Evolutionary conservation across 2,329 filamentous ascomycete genomes (phyloP).

Genomic region (Seiridium unicorne): DNA sequence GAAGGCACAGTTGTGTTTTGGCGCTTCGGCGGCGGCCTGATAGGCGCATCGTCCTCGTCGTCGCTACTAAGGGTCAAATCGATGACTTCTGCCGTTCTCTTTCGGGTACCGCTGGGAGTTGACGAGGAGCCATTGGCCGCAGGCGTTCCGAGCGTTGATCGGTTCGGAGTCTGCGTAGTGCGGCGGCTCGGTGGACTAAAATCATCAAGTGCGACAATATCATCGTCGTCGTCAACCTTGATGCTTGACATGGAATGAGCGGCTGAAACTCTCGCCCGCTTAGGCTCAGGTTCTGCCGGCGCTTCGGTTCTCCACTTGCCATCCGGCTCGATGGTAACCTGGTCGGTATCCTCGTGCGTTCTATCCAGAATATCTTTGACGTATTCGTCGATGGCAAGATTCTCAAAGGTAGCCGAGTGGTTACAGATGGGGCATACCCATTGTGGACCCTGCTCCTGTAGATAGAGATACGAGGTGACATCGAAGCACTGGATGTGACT

Average conservation of each 20-base stretch:
- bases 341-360: slow-evolving; percentile 70
- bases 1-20: slow-evolving; percentile 21
- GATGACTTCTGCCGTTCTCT: slow-evolving; percentile 45
- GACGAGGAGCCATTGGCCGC: slow-evolving; percentile 3
- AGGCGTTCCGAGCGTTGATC: slow-evolving; percentile 20
- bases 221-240: slow-evolving; percentile 44
- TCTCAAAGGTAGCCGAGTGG: slow-evolving; percentile 76
- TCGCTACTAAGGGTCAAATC: slow-evolving; percentile 56
- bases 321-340: slow-evolving; percentile 86
- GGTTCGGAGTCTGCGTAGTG: slow-evolving; percentile 35
- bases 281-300: slow-evolving; percentile 27
- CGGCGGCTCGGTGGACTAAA: slow-evolving; percentile 33
- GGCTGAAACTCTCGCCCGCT: slow-evolving; percentile 20
- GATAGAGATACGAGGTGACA: slow-evolving; percentile 83
- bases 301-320: slow-evolving; percentile 66
- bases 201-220: slow-evolving; percentile 46
- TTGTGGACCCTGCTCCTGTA: slow-evolving; percentile 94
- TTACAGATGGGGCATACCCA: slow-evolving; percentile 97
- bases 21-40: slow-evolving; percentile 44
- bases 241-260: slow-evolving; percentile 22
- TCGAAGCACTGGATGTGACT: slow-evolving; percentile 95
- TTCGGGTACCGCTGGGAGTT: slow-evolving; percentile 30
- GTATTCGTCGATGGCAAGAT: slow-evolving; percentile 83
- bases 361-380: slow-evolving; percentile 81
- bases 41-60: slow-evolving; percentile 37